Evolutionary conservation across 1,139 yeast genomes (phyloP).

Genomic region (Arxiozyma slooffiae): DNA sequence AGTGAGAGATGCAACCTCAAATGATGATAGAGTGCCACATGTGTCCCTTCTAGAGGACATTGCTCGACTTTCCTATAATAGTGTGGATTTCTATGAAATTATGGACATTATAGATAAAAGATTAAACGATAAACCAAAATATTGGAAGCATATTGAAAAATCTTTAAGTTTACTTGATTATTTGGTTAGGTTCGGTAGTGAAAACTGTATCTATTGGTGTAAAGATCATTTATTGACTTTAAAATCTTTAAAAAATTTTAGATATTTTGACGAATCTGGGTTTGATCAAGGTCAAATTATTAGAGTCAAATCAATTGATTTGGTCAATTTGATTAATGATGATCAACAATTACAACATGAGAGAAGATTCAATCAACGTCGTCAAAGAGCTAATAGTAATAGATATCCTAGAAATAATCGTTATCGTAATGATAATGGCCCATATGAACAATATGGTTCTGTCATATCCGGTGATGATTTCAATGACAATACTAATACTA

Average conservation of each 20-base stretch:
- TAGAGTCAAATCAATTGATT: conserved; percentile 84
- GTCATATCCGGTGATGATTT: not conserved
- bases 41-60: conserved; percentile 78
- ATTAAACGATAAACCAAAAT: conserved; percentile 90
- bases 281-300: conserved; percentile 85
- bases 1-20: conserved; percentile 89
- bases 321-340: conserved; percentile 68
- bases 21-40: conserved; percentile 79
- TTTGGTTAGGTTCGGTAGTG: conserved; percentile 78
- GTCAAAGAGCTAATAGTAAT: conserved; percentile 14
- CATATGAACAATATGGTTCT: not conserved
- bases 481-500: not conserved
- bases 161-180: conserved; percentile 85
- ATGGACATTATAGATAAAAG: conserved; percentile 95
- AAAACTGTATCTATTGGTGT: conserved; percentile 88
- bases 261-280: conserved; percentile 69
- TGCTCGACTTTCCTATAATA: conserved; percentile 62
- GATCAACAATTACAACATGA: conserved; percentile 75
- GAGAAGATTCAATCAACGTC: conserved; percentile 40
- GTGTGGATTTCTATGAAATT: conserved; percentile 73
- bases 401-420: conserved; percentile 40
- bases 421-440: conserved; percentile 35
- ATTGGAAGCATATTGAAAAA: conserved; percentile 96
- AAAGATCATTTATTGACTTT: conserved; percentile 81
- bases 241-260: conserved; percentile 86